Percentiles rank a stretch among this genome's conserved stretches.
Conservation (phyloP, 306 rosid genomes). For the Lathyrus oleraceus region DNA sequence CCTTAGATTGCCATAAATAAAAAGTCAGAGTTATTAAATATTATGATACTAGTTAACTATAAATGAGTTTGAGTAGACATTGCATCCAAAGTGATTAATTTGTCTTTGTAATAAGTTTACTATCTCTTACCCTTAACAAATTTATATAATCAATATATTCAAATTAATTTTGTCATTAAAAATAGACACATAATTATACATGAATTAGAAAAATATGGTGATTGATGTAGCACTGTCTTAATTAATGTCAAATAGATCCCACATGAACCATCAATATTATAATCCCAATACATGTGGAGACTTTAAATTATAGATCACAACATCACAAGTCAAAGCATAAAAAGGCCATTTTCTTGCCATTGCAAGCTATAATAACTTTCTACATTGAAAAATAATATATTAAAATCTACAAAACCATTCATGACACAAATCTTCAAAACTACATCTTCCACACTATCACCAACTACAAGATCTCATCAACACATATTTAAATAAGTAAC, state of each 20-base stretch:
- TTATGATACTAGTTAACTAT: too few relatives aligned
- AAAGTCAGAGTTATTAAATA: too few relatives aligned
- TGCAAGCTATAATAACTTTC: background rate
- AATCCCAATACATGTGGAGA: conserved; percentile 22
- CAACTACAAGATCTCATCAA: conserved; percentile 10
- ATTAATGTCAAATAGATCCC: background rate
- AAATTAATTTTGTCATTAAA: too few relatives aligned
- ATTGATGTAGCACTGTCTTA: background rate
- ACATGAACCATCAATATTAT: background rate
- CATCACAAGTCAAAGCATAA: conserved; percentile 15
- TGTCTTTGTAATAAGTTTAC: too few relatives aligned
- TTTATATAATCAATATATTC: too few relatives aligned
- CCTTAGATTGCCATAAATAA: too few relatives aligned
- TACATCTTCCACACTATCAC: conserved; percentile 20
- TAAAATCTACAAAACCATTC: conserved; percentile 2
- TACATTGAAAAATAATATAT: background rate
- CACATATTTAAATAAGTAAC: conserved; percentile 1
- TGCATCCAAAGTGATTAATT: too few relatives aligned
- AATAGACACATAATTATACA: too few relatives aligned
- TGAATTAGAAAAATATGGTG: too few relatives aligned
- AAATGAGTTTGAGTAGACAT: too few relatives aligned
- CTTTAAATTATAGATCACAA: conserved; percentile 26
- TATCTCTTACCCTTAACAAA: too few relatives aligned
- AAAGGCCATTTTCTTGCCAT: background rate
- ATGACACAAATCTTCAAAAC: conserved; percentile 9